Percentiles rank a stretch among this genome's conserved stretches.
Conservation (phyloP, 148 eudicot genomes). For the Polygonum maritimum region DNA sequence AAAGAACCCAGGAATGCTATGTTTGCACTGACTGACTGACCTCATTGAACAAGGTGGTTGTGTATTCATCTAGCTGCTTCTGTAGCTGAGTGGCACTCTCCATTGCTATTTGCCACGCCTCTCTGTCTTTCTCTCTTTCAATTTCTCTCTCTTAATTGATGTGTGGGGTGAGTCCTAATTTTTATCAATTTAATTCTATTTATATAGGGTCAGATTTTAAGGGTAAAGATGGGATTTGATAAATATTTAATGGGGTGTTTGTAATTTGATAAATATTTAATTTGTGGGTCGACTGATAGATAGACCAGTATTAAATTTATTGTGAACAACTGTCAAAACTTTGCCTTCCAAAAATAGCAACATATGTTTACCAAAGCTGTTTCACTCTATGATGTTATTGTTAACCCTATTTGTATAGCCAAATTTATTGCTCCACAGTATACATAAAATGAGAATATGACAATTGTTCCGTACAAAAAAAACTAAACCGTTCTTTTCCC, state of each 20-base stretch:
- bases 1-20: neutral
- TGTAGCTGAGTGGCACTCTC: constrained; percentile 28
- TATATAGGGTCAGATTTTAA: neutral
- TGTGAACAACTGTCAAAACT: constrained; percentile 4
- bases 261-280: no score
- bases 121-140: neutral
- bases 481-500: no score
- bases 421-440: no score
- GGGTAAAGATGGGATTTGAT: neutral
- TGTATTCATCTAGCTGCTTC: constrained; percentile 34
- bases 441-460: no score
- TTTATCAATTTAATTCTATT: neutral
- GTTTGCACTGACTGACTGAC: constrained; percentile 15
- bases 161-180: neutral
- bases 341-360: neutral
- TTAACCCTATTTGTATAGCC: no score
- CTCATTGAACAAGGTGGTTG: constrained; percentile 41
- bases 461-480: no score
- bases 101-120: constrained; percentile 11
- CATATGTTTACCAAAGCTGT: neutral
- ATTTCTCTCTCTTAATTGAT: neutral
- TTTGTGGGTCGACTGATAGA: neutral
- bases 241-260: neutral
- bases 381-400: neutral
- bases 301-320: neutral